Evolutionary conservation across 495 filamentous ascomycete genomes (phyloP).

Genomic region (Hypoxylon lenormandii): DNA sequence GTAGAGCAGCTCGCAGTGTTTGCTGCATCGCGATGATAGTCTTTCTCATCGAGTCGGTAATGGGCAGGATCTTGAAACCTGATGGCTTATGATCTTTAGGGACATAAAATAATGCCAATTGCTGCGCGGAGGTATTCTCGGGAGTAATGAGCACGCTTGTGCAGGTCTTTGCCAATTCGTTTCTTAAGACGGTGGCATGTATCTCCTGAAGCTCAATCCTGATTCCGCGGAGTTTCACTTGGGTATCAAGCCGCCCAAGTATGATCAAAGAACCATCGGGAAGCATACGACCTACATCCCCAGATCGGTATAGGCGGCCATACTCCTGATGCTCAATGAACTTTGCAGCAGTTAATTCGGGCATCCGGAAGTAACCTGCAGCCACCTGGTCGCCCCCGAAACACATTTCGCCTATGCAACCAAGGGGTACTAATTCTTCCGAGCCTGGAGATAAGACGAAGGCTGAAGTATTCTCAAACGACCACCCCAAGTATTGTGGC

Average conservation of each 20-base stretch:
- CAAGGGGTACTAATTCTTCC: conserved; percentile 66
- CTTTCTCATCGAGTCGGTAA: conserved; percentile 34
- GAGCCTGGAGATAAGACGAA: conserved; percentile 68
- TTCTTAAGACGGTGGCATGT: conserved; percentile 64
- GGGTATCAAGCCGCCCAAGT: conserved; percentile 78
- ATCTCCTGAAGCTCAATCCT: conserved; percentile 84
- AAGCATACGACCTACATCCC: conserved; percentile 77
- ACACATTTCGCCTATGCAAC: conserved; percentile 81
- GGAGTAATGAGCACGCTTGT: conserved; percentile 63
- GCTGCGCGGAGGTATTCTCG: conserved; percentile 48
- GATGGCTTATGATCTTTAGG: conserved; percentile 41
- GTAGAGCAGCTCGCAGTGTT: conserved; percentile 53
- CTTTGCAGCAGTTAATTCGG: conserved; percentile 65
- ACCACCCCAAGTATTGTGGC: conserved; percentile 68
- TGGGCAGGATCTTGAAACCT: conserved; percentile 44
- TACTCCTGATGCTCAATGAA: conserved; percentile 74
- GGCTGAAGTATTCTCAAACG: conserved; percentile 76
- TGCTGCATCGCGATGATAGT: conserved; percentile 22
- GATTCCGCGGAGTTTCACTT: conserved; percentile 85
- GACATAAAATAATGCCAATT: conserved; percentile 71
- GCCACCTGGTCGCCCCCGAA: conserved; percentile 85
- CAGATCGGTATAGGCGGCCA: conserved; percentile 77
- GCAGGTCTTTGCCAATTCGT: conserved; percentile 62
- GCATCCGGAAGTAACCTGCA: conserved; percentile 74
- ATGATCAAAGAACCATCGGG: conserved; percentile 77